Base-by-base conservation (phyloP, 192 early-diverging fungal species). In the Coemansia sp. region DNA sequence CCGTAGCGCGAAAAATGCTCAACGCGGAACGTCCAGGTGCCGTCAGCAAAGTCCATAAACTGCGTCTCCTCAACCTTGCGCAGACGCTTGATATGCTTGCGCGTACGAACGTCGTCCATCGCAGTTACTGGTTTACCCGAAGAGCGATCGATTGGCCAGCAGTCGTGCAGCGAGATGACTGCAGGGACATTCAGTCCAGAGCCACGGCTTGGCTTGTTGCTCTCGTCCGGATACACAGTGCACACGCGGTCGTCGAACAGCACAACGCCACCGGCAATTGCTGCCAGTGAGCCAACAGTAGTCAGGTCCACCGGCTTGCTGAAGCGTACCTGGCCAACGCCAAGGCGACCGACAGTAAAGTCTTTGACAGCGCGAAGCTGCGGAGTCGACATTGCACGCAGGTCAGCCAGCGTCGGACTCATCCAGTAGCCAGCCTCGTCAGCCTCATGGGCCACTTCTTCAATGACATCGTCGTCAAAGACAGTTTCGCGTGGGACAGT, bases 21-120 rank as follows among this genome's bases (percentile, higher is more conserved):
- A 9, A 99, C 96, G 14, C 81, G 65, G 76, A 99, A 99, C n/a
- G 74, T 86, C 97, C 97, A 99, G 0, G 81, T 82, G 18, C 95
- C 93, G 14, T 85, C 84, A 10, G 80, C 66, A 41, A 82, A 99
- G 37, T 83, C 85, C 17, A 93, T 66, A 71, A 96, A 94, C 43
- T 84, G 74, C 1, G 92, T 96, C 34, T 89, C 89, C 18, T 81
- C 65, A n/a, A 91, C 84, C 3, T 63, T 68, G 53, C 83, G 83
- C 15, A 98, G 72, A 12, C 86, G 85, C 39, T 82, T 78, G 51
- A 89, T 68, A 53, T 91, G 89, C 44, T 80, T 78, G 51, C 85
- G 80, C 56, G 86, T 82, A 13, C 82, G 76, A 39, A 89, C 86
- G 45, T 94, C 89, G 15, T 82, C 71, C 51, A 81, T 76, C 55